phyloP scores from a whole-genome alignment of 148 eudicot species.

The Amaranthus cruentus region DNA sequence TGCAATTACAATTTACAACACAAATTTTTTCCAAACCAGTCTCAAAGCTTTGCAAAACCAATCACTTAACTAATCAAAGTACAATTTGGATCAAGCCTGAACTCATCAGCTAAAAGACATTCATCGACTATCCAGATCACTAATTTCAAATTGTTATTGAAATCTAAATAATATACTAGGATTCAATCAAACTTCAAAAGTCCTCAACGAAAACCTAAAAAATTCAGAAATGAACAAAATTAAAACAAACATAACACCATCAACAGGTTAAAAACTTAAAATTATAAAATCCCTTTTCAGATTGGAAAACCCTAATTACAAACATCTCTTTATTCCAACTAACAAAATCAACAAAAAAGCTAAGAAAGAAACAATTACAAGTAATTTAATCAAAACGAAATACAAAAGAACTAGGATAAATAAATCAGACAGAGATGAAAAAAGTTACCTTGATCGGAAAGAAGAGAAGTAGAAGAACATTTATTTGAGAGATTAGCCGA shows the following conservation, averaged over 20 bases:
- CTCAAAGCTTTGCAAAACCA: neutral
- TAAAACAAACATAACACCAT: neutral
- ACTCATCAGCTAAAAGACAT: neutral
- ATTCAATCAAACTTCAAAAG: neutral
- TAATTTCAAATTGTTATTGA: neutral
- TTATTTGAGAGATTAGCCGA: slow-evolving; percentile 56
- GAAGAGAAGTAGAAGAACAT: slow-evolving; percentile 43
- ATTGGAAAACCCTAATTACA: neutral
- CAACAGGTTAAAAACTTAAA: neutral
- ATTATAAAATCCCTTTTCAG: neutral
- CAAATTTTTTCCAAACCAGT: neutral
- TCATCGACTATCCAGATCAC: neutral
- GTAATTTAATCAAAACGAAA: slow-evolving; percentile 5
- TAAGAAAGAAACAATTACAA: neutral
- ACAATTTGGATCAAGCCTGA: neutral
- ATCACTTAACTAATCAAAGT: neutral
- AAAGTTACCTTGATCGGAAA: slow-evolving; percentile 41
- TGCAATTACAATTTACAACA: neutral
- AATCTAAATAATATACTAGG: too few species aligned
- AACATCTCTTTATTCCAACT: neutral
- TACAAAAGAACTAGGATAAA: neutral
- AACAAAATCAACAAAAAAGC: neutral
- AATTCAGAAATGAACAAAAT: too few species aligned
- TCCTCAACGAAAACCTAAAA: neutral
- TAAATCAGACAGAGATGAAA: neutral